Percentiles rank a stretch among this genome's conserved stretches.
Evolutionary conservation across 2,329 filamentous ascomycete species (phyloP).

Genomic region (Zasmidium cellare): DNA sequence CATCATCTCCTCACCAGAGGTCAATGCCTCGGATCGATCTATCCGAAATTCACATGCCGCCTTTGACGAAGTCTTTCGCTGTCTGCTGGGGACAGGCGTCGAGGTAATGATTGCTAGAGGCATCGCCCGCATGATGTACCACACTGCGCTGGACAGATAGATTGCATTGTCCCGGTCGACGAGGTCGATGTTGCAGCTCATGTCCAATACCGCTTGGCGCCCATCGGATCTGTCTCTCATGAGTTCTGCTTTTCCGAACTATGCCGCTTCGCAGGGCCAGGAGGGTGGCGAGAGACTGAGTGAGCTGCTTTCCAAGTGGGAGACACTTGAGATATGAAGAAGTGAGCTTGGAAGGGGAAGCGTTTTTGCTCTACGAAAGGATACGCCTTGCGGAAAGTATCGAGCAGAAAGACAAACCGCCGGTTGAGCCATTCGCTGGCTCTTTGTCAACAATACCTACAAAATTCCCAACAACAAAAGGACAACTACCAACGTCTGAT

Average conservation of each 20-base stretch:
- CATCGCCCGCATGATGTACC: slow-evolving; percentile 16
- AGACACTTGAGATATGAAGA: slow-evolving; percentile 8
- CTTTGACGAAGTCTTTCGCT: slow-evolving; percentile 20
- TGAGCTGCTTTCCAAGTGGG: slow-evolving; percentile 14
- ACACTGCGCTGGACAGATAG: slow-evolving; percentile 13
- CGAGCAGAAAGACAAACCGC: too few species aligned
- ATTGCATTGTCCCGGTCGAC: slow-evolving; percentile 2
- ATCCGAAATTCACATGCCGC: slow-evolving; percentile 10
- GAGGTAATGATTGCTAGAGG: slow-evolving; percentile 15
- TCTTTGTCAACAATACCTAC: too few species aligned
- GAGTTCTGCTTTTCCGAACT: slow-evolving; percentile 12
- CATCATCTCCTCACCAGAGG: neutral
- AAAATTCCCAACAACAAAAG: too few species aligned
- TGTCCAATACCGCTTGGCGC: slow-evolving; percentile 17
- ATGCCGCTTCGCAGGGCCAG: slow-evolving; percentile 7
- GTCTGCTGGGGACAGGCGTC: slow-evolving; percentile 13
- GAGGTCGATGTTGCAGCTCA: slow-evolving; percentile 12
- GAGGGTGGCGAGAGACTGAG: slow-evolving; percentile 8
- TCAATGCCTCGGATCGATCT: neutral
- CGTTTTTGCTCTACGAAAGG: too few species aligned
- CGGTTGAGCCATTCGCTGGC: too few species aligned
- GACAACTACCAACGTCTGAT: too few species aligned
- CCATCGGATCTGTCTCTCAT: slow-evolving; percentile 12
- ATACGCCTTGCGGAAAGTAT: too few species aligned
- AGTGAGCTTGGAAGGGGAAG: too few species aligned